Percentiles rank a stretch among this genome's conserved stretches.
Evolutionary conservation across 108 stramenopile genomes (phyloP).

Genomic region (Nitzschia palea): DNA sequence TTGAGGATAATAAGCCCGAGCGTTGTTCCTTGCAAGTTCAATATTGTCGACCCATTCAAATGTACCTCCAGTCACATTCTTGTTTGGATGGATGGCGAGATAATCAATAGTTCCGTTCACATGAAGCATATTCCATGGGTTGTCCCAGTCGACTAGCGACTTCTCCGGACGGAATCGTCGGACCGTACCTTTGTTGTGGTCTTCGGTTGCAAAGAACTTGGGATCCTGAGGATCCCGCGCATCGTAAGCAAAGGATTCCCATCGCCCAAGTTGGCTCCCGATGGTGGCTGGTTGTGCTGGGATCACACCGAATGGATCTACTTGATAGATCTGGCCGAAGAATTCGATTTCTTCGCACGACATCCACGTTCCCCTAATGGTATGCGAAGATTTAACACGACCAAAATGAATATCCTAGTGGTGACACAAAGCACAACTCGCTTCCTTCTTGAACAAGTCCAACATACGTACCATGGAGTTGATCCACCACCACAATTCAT

Average conservation of each 20-base stretch:
- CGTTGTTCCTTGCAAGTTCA: conserved; percentile 23
- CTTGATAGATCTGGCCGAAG: conserved; percentile 52
- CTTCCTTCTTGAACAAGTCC: not conserved
- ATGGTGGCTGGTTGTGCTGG: conserved; percentile 34
- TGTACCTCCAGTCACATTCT: conserved; percentile 21
- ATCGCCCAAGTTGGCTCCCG: conserved; percentile 43
- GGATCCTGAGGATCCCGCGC: conserved; percentile 35
- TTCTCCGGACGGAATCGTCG: conserved; percentile 43
- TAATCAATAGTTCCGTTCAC: conserved; percentile 41
- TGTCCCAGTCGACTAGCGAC: conserved; percentile 21
- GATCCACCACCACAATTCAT: conserved; percentile 54
- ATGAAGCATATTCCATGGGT: conserved; percentile 49
- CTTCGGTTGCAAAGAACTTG: conserved; percentile 52
- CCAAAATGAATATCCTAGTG: not conserved
- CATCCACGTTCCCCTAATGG: conserved; percentile 46
- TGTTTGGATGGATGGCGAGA: conserved; percentile 32
- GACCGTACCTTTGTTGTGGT: conserved; percentile 39
- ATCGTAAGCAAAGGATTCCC: conserved; percentile 60
- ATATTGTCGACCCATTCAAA: conserved; percentile 38
- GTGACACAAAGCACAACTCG: no score
- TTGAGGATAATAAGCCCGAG: conserved; percentile 31
- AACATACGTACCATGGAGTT: conserved; percentile 26
- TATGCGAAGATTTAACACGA: no score
- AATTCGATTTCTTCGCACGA: conserved; percentile 62
- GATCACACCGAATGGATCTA: conserved; percentile 59